Evolutionary conservation across 2,329 filamentous ascomycete genomes (phyloP).

Genomic region (Hypoxylon sp.): DNA sequence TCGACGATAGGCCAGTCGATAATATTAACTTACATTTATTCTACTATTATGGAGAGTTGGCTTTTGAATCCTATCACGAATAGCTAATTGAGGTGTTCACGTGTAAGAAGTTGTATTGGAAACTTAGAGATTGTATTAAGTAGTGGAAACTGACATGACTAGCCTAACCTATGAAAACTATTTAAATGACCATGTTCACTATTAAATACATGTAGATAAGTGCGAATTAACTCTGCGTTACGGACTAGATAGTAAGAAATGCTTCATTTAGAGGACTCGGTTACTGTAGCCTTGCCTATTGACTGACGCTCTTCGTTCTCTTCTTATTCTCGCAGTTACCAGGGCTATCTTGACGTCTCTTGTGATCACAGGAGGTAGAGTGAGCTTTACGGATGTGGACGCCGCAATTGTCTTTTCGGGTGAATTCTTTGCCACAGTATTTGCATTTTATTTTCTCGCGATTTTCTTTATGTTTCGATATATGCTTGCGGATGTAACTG

Average conservation of each 20-base stretch:
- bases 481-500: not conserved
- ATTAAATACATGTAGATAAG: not conserved
- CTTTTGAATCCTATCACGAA: not conserved
- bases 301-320: not conserved
- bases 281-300: not conserved
- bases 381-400: conserved; percentile 4
- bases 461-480: not conserved
- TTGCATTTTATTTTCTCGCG: not conserved
- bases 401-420: not conserved
- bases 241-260: not conserved
- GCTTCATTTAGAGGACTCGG: not conserved
- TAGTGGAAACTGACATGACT: not conserved
- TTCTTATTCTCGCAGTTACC: not conserved
- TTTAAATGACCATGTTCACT: not conserved
- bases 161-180: not conserved
- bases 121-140: not conserved
- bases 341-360: not conserved
- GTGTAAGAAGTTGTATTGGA: not conserved
- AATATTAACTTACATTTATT: not conserved
- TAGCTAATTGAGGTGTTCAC: not conserved
- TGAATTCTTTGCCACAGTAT: not conserved
- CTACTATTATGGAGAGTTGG: not conserved
- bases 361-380: not conserved
- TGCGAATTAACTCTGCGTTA: not conserved
- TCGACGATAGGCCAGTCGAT: not conserved